phyloP scores from a whole-genome alignment of 2,329 filamentous ascomycete species.

The Calonectria pseudoturangicola region DNA sequence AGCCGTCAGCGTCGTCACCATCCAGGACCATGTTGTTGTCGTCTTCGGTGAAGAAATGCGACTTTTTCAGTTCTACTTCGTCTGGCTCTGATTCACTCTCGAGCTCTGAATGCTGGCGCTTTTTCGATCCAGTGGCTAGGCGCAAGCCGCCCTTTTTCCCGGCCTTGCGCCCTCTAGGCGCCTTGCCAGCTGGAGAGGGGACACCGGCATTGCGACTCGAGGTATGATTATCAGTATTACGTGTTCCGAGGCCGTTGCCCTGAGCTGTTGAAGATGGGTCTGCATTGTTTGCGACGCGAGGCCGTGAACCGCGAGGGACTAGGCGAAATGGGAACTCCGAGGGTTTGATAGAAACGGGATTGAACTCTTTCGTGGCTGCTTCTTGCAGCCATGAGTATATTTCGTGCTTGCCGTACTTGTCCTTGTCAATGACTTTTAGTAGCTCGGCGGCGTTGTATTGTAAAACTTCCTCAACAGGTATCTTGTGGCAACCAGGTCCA shows the following conservation, averaged over 20 bases:
- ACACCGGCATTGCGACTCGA: constrained; percentile 51
- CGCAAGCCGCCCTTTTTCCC: constrained; percentile 69
- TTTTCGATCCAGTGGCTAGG: constrained; percentile 64
- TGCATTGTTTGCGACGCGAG: constrained; percentile 32
- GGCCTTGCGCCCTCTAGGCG: constrained; percentile 60
- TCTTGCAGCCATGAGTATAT: constrained; percentile 61
- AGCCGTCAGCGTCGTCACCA: constrained; percentile 42
- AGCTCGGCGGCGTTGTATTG: constrained; percentile 67
- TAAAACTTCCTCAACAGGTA: constrained; percentile 65
- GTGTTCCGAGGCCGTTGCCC: constrained; percentile 15
- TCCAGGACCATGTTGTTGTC: constrained; percentile 55
- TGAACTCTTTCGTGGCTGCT: constrained; percentile 53
- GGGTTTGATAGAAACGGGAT: constrained; percentile 53
- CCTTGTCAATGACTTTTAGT: constrained; percentile 57
- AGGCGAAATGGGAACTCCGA: constrained; percentile 56
- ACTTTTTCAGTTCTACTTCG: constrained; percentile 59
- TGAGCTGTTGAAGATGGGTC: constrained; percentile 13
- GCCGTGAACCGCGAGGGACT: constrained; percentile 49
- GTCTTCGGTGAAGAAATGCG: constrained; percentile 58
- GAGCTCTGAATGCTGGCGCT: constrained; percentile 63
- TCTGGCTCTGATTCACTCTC: constrained; percentile 63
- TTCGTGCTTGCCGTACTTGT: constrained; percentile 58
- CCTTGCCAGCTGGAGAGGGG: constrained; percentile 56
- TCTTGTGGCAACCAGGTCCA: constrained; percentile 60
- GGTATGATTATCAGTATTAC: constrained; percentile 39